phyloP scores from a whole-genome alignment of 2,329 filamentous ascomycete genomes.

The Pseudogymnoascus destructans region DNA sequence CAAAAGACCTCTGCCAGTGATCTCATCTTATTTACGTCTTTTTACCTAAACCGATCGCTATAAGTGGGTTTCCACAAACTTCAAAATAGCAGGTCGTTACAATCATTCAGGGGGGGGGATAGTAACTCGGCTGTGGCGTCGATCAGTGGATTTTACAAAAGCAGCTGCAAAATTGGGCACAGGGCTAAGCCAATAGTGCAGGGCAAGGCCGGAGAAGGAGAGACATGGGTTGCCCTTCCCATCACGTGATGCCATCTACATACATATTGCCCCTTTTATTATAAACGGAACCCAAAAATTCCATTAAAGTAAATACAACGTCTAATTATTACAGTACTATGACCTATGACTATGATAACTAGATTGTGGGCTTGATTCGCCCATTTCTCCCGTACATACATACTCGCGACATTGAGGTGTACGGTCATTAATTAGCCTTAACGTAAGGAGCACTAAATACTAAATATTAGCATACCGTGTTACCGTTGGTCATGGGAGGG shows the following conservation, averaged over 20 bases:
- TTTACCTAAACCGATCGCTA: too few relatives aligned
- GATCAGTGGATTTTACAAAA: neutral
- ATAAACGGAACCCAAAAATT: neutral
- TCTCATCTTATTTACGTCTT: too few relatives aligned
- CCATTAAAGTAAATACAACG: neutral
- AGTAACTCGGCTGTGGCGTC: neutral
- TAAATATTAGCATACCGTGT: neutral
- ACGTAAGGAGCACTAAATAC: neutral
- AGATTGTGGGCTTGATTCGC: neutral
- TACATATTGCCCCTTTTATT: neutral
- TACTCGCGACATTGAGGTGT: neutral
- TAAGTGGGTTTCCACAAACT: too few relatives aligned
- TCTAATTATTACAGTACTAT: too few relatives aligned
- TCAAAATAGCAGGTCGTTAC: too few relatives aligned
- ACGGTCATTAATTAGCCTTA: neutral
- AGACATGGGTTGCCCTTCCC: neutral
- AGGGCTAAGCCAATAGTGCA: slow-evolving; percentile 1
- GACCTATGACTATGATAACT: neutral
- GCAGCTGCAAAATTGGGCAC: neutral
- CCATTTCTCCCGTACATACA: neutral
- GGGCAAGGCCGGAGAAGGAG: neutral
- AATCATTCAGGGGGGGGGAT: too few relatives aligned
- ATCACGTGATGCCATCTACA: neutral
- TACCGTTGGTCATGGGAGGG: neutral
- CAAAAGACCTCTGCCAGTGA: too few relatives aligned